Evolutionary conservation across 1,284 basidiomycete species (phyloP).

Genomic region (Paramarasmius palmivorus): DNA sequence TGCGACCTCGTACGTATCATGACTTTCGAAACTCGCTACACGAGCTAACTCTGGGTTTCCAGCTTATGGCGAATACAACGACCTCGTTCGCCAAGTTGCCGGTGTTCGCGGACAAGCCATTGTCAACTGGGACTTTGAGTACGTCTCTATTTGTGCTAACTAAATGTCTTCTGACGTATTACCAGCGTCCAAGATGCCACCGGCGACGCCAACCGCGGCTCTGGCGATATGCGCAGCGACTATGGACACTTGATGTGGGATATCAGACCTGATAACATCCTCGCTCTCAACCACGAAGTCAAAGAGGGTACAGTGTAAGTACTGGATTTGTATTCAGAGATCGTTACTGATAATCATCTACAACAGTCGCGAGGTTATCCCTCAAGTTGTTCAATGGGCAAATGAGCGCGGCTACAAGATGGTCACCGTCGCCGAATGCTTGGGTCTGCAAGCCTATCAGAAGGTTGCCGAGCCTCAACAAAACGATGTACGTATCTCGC

Average conservation of each 20-base stretch:
- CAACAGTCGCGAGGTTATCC: not conserved
- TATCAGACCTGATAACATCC: not conserved
- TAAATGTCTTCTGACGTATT: not conserved
- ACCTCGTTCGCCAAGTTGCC: slow-evolving; percentile 25
- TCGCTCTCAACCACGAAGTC: slow-evolving; percentile 7
- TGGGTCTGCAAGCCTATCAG: slow-evolving; percentile 1
- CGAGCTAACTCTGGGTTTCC: not conserved
- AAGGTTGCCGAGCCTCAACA: not conserved
- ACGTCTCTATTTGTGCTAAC: not conserved
- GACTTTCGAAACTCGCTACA: not conserved
- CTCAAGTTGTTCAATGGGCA: not conserved
- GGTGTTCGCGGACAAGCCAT: slow-evolving; percentile 22
- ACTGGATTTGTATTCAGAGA: not conserved
- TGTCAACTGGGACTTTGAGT: slow-evolving; percentile 16
- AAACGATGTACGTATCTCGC: not conserved
- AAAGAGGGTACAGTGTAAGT: not conserved
- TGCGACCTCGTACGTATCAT: slow-evolving; percentile 29
- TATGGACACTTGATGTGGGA: not conserved
- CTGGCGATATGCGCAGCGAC: not conserved
- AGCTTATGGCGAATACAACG: slow-evolving; percentile 31
- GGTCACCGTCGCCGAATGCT: slow-evolving; percentile 2
- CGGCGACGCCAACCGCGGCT: not conserved
- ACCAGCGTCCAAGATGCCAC: not conserved
- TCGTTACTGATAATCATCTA: not conserved
- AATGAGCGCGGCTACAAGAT: not conserved